Evolutionary conservation across 2,329 filamentous ascomycete species (phyloP), one percentile per base, ranked within the genome.

Genomic region (Colletotrichum orchidophilum): DNA sequence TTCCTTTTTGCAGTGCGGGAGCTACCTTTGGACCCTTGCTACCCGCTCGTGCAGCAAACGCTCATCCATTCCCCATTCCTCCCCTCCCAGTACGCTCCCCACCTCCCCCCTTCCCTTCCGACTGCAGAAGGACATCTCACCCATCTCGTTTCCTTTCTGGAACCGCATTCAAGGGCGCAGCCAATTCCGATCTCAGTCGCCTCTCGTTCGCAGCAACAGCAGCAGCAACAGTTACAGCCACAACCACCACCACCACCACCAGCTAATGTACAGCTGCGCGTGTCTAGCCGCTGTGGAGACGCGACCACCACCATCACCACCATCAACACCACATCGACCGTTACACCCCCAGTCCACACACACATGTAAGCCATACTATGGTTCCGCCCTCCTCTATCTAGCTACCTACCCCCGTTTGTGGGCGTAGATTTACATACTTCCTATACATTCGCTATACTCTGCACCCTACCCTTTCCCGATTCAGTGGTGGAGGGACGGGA

Each of bases 31-130:
- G 72, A 76, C 78, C 77, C 80, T 76, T 80, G 79, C 78, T 84
- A 83, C 80, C 82, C 81, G 81, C 80, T 80, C 80, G 78, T 84
- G 82, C 81, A 83, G 79, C 73, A 73, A 66, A 71, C 46, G 58
- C 64, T 63, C 58, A 29, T 63, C 61, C 54, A 61, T 62, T 55
- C 50, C 65, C 50, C 39, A 50, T 63, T n/a, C 49, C 27, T 18
- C n/a, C n/a, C 18, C 39, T 46, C 39, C 27, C 46, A 58, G 33
- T 46, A n/a, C 53, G 50, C 18, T 49, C n/a, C 33, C 65, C 39
- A 11, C 39, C 55, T 50, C 35, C 55, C 49, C 58, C 33, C 68
- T 39, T 29, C 18, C 33, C 50, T 39, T 24, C 21, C 52, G 55
- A 54, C 63, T 72, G 70, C 66, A 72, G 70, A 55, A 69, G 53